These are phyloP conservation scores for Fraxinus nigra DNA, from an alignment of 305 asterid species.

Conservation along the genomic window DNA sequence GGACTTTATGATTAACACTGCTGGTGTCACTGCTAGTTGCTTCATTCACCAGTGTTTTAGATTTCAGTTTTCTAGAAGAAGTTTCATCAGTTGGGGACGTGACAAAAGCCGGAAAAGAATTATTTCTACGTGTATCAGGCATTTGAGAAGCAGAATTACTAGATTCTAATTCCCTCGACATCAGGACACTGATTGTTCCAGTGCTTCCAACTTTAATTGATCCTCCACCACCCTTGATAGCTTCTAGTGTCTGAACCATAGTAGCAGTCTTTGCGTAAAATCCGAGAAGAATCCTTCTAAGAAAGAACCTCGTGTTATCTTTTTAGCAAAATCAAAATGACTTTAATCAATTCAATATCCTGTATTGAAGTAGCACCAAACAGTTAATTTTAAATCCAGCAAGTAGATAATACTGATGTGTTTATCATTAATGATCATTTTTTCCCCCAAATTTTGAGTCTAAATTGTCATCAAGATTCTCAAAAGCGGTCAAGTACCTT, in stretches of 20 bases:
- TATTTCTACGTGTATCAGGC: slow-evolving; percentile 13
- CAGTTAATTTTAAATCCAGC: neutral
- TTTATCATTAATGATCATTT: neutral
- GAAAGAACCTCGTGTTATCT: neutral
- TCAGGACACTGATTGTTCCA: slow-evolving; percentile 74
- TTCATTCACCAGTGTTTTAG: slow-evolving; percentile 41
- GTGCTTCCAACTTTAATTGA: slow-evolving; percentile 80
- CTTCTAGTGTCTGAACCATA: slow-evolving; percentile 70
- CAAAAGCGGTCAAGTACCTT: neutral
- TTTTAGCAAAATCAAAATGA: slow-evolving; percentile 8
- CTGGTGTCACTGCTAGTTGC: slow-evolving; percentile 21
- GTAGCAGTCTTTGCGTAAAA: slow-evolving; percentile 9
- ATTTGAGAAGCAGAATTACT: slow-evolving; percentile 36
- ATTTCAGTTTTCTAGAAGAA: slow-evolving; percentile 36
- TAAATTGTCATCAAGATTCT: neutral
- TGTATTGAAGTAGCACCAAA: neutral
- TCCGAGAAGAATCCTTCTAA: neutral
- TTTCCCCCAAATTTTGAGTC: neutral
- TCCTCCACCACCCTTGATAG: slow-evolving; percentile 76
- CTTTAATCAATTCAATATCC: slow-evolving; percentile 12
- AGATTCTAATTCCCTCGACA: slow-evolving; percentile 70
- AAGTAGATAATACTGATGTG: neutral
- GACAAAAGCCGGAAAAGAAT: slow-evolving; percentile 20
- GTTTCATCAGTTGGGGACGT: slow-evolving; percentile 24
- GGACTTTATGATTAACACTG: slow-evolving; percentile 15